Percentiles rank a stretch among this genome's conserved stretches.
These are phyloP conservation scores for Diaporthe humulicola DNA, from an alignment of 2,329 filamentous ascomycete species.

Conservation along the genomic window DNA sequence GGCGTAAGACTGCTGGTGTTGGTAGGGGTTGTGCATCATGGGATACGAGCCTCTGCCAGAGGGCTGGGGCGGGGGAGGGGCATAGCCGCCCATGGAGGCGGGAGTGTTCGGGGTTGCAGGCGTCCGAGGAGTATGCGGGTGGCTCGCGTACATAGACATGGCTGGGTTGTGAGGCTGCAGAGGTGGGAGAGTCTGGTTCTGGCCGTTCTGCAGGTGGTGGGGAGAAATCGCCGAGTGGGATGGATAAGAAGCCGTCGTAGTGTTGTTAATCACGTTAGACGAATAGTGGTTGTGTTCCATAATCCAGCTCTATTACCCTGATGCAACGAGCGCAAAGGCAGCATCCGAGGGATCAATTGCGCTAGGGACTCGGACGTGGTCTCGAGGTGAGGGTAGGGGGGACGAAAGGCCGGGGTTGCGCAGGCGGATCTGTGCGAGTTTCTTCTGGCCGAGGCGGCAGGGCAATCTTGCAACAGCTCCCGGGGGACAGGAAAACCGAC, in stretches of 20 bases:
- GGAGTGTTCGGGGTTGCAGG: constrained; percentile 74
- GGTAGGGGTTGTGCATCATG: constrained; percentile 64
- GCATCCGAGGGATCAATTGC: constrained; percentile 37
- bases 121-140: constrained; percentile 73
- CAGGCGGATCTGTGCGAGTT: constrained; percentile 17
- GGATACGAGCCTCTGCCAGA: constrained; percentile 64
- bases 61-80: constrained; percentile 62
- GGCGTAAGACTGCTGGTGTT: constrained; percentile 67
- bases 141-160: constrained; percentile 69
- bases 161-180: constrained; percentile 58
- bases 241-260: constrained; percentile 47
- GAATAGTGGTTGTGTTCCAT: constrained; percentile 49
- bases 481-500: not conserved
- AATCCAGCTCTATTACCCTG: constrained; percentile 42
- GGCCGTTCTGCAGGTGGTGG: constrained; percentile 44
- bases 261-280: constrained; percentile 49
- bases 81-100: constrained; percentile 68
- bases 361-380: constrained; percentile 28
- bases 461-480: constrained; percentile 8
- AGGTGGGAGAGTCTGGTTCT: constrained; percentile 48
- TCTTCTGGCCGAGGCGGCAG: constrained; percentile 10
- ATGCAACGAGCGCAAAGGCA: constrained; percentile 38
- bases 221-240: constrained; percentile 46
- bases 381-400: constrained; percentile 26
- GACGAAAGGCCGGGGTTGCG: constrained; percentile 12